Evolutionary conservation across 2,329 filamentous ascomycete species (phyloP).

Genomic region (Fusarium pilosicola): DNA sequence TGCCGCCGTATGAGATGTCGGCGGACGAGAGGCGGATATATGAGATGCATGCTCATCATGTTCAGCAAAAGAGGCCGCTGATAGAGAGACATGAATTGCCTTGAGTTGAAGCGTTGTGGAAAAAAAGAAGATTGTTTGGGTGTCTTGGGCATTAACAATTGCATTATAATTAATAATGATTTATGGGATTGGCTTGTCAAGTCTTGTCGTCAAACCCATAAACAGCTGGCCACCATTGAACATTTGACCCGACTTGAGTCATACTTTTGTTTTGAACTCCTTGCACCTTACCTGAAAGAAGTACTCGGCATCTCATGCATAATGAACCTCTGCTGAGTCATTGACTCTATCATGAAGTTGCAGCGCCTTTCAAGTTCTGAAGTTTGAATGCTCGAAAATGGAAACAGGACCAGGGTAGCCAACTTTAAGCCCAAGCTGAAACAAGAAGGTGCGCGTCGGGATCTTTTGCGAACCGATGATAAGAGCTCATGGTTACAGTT

Average conservation of each 20-base stretch:
- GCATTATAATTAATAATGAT: neutral
- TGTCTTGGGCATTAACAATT: neutral
- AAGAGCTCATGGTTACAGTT: conserved; percentile 4
- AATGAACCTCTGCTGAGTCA: fast-evolving
- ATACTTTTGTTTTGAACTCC: neutral
- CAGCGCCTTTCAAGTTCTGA: neutral
- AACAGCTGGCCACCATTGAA: neutral
- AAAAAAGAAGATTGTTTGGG: neutral
- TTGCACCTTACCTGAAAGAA: too few relatives aligned
- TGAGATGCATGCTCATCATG: neutral
- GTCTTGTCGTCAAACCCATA: neutral
- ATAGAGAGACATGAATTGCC: neutral
- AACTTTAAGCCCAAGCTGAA: neutral
- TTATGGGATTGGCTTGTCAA: neutral
- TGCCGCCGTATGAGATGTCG: neutral
- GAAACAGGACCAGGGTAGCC: neutral
- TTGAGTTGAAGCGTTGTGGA: neutral
- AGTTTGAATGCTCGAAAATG: neutral
- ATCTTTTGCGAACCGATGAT: neutral
- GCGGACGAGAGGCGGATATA: neutral
- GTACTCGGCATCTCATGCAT: neutral
- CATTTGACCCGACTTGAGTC: neutral
- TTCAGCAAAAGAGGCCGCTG: neutral
- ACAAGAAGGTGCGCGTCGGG: neutral
- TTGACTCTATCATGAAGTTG: neutral